Conservation (phyloP, 192 early-diverging fungal species). For the Coemansia sp. region DNA sequence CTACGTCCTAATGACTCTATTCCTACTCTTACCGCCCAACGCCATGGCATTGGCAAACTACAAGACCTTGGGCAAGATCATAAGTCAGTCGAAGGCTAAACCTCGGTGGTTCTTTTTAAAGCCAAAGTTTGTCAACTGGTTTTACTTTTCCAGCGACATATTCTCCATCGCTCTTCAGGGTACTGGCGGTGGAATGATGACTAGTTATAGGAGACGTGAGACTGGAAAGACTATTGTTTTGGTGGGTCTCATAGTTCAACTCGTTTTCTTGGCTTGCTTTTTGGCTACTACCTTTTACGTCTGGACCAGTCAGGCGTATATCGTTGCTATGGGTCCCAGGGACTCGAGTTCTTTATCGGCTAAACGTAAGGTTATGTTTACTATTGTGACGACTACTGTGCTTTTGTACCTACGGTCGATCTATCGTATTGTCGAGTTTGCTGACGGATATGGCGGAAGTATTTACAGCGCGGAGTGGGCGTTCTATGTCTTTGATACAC, state of each 20-base stretch:
- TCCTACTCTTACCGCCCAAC: conserved; percentile 41
- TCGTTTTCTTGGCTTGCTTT: conserved; percentile 52
- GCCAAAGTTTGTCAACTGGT: conserved; percentile 49
- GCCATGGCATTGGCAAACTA: conserved; percentile 48
- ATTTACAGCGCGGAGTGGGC: conserved; percentile 55
- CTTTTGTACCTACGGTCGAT: conserved; percentile 49
- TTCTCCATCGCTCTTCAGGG: conserved; percentile 55
- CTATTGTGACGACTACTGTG: conserved; percentile 36
- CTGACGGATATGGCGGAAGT: conserved; percentile 39
- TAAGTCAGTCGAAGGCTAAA: neutral
- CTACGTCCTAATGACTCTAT: conserved; percentile 44
- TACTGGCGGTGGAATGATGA: conserved; percentile 54
- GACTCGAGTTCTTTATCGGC: conserved; percentile 17
- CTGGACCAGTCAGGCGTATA: conserved; percentile 27
- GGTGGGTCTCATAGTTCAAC: conserved; percentile 44
- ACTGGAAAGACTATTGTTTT: conserved; percentile 47
- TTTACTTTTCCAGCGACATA: conserved; percentile 54
- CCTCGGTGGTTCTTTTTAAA: conserved; percentile 31
- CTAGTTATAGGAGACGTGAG: conserved; percentile 8
- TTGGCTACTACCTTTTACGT: conserved; percentile 35
- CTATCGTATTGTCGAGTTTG: conserved; percentile 57
- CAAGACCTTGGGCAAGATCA: conserved; percentile 38
- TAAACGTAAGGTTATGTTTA: conserved; percentile 37
- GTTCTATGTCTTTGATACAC: conserved; percentile 57
- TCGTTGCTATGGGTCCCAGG: conserved; percentile 7